Evolutionary conservation across 441 rosid genomes (phyloP).

Genomic region (Viola pubescens): DNA sequence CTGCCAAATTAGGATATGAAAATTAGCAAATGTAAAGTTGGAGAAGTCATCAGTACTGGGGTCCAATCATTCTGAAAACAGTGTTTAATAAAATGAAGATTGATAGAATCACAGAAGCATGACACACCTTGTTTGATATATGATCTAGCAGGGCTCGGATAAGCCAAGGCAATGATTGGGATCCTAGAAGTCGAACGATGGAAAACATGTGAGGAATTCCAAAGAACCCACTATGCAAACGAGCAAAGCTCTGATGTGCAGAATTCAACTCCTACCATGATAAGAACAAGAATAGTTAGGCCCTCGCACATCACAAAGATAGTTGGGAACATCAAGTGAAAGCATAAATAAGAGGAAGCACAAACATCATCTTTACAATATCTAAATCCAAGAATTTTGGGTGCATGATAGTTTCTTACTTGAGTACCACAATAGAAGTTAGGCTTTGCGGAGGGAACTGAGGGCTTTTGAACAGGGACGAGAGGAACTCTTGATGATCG

Average conservation of each 20-base stretch:
- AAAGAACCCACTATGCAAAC: constrained; percentile 89
- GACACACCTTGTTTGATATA: constrained; percentile 82
- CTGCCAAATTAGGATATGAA: too few species aligned
- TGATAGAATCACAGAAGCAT: constrained; percentile 10
- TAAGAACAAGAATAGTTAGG: constrained; percentile 8
- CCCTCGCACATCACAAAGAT: too few species aligned
- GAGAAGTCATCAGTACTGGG: too few species aligned
- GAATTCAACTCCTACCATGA: constrained; percentile 76
- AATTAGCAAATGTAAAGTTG: too few species aligned
- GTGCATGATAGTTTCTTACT: constrained; percentile 37
- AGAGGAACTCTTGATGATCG: constrained; percentile 70
- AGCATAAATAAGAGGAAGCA: too few species aligned
- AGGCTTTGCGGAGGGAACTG: constrained; percentile 87
- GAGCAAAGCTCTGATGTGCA: constrained; percentile 96
- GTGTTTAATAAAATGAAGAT: neutral
- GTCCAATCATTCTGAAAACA: too few species aligned
- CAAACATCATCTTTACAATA: too few species aligned
- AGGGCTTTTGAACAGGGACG: constrained; percentile 86
- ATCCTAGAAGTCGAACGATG: constrained; percentile 80
- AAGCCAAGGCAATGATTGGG: constrained; percentile 98
- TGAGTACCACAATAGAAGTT: constrained; percentile 94
- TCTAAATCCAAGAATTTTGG: constrained; percentile 9
- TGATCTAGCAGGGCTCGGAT: constrained; percentile 92
- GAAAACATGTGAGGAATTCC: constrained; percentile 90
- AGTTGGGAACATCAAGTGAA: neutral